Evolutionary conservation across 2,329 filamentous ascomycete genomes (phyloP).

Genomic region (Rhynchosporium agropyri): DNA sequence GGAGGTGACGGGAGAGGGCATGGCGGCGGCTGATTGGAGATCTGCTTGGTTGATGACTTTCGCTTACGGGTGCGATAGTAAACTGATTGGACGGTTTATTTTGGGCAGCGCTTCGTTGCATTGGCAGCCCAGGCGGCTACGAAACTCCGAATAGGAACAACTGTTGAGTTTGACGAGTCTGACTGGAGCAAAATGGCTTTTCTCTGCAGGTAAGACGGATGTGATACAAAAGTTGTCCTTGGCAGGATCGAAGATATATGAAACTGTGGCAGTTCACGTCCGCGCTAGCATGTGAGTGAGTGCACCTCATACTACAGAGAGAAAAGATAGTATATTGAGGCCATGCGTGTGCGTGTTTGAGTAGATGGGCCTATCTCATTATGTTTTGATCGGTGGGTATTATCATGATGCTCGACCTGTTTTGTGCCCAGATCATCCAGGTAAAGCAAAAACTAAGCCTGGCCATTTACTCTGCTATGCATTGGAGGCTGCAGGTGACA

Average conservation of each 20-base stretch:
- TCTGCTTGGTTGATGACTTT: slow-evolving; percentile 3
- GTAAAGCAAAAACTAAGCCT: no score
- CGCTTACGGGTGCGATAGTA: slow-evolving; percentile 16
- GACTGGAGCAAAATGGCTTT: not conserved
- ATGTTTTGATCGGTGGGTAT: no score
- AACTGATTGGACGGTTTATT: slow-evolving; percentile 25
- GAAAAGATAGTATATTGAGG: no score
- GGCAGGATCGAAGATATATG: not conserved
- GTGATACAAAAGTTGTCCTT: not conserved
- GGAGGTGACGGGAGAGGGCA: slow-evolving; percentile 8
- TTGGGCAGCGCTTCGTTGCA: slow-evolving; percentile 30
- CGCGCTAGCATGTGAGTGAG: not conserved
- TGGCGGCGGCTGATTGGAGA: slow-evolving; percentile 14
- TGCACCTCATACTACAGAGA: no score
- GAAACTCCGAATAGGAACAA: slow-evolving; percentile 29
- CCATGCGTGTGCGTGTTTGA: no score
- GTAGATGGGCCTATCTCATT: no score
- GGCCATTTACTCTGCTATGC: no score
- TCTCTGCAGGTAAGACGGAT: slow-evolving; percentile 10
- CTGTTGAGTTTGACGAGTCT: not conserved
- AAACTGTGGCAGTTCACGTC: not conserved
- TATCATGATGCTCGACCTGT: no score
- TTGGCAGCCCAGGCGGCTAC: slow-evolving; percentile 23
- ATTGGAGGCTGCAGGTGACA: no score
- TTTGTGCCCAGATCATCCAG: no score